Evolutionary conservation across 805 yeast species (phyloP).

Genomic region (Candida boleticola): DNA sequence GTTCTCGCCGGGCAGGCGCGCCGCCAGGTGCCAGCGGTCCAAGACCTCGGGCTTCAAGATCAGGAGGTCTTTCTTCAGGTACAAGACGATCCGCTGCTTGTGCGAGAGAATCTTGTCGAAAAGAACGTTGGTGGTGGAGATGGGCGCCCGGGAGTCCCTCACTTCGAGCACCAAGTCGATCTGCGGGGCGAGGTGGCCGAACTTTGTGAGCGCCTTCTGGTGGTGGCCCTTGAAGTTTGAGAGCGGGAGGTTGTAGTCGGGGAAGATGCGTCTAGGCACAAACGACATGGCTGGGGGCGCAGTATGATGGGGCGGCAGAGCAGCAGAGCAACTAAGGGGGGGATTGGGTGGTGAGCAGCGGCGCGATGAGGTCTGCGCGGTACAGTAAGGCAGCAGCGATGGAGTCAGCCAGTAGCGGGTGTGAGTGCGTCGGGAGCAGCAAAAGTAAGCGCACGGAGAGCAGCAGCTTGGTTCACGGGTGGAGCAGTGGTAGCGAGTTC

Average conservation of each 20-base stretch:
- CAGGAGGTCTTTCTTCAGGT: slow-evolving; percentile 73
- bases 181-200: slow-evolving; percentile 71
- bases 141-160: slow-evolving; percentile 87
- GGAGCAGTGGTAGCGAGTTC: too few species aligned
- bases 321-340: not conserved
- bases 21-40: slow-evolving; percentile 30
- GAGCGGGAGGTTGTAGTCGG: slow-evolving; percentile 63
- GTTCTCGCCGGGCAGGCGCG: too few species aligned
- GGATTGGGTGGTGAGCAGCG: too few species aligned
- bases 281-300: slow-evolving; percentile 49
- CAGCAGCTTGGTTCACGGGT: too few species aligned
- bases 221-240: slow-evolving; percentile 93
- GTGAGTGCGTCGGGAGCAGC: too few species aligned
- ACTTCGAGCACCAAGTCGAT: slow-evolving; percentile 81
- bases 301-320: not conserved
- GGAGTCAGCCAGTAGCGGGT: too few species aligned
- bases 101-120: slow-evolving; percentile 63
- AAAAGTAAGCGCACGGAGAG: too few species aligned
- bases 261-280: slow-evolving; percentile 70
- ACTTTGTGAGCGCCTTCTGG: slow-evolving; percentile 65
- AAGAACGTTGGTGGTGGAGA: slow-evolving; percentile 77
- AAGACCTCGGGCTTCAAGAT: slow-evolving; percentile 35
- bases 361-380: too few species aligned
- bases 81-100: slow-evolving; percentile 60
- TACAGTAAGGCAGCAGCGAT: too few species aligned